Evolutionary conservation across 1,284 basidiomycete species (phyloP), one percentile per base, ranked within the genome.

Genomic region (Sparassis latifolia): DNA sequence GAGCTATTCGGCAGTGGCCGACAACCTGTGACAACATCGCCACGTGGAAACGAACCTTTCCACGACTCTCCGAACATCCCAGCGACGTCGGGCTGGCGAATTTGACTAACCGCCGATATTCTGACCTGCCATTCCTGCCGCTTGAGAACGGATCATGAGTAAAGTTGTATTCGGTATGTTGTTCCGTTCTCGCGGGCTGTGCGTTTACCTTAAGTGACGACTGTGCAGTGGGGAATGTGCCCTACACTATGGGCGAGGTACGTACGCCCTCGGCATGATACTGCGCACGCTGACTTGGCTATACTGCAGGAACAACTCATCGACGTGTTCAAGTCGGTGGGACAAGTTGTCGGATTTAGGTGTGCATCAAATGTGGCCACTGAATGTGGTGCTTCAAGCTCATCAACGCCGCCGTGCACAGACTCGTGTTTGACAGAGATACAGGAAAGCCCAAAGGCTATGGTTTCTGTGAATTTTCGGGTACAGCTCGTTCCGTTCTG

Each of bases 401-500:
- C 27, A 45, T 44, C 38, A 29, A 47, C 33, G 5, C 31, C 33
- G 27, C 42, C 39, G 20, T 29, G 33, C 42, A 20, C 63, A 95
- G 94, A 64, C 82, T 97, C 56, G 95, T 98, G 48, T 97, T 94
- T 70, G 96, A 99, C 73, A 78, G 92, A 59, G 90, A 93, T 52
- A 97, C 94, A 20, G 94, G 95, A 51, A 93, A 96, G 68, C 91
- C 94, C 45, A 93, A 92, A 70, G 96, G 97, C 10, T 99, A 97
- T 66, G 96, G 95, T 10, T 97, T 97, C 66, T 95, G 94, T 73
- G 93, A 97, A 78, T 97, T 93, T 67, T 86, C 89, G 62, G 92
- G 92, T 94, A 77, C 69, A 81, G 76, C 59, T 31, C 7, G 65
- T 64, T 70, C 65, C 64, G 69, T 51, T 52, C 49, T 58, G 57